A percentile compares a stretch with the other conserved stretches of the same genome.
Evolutionary conservation across 2,329 filamentous ascomycete species (phyloP).

Genomic region (Sphaceloma murrayae): DNA sequence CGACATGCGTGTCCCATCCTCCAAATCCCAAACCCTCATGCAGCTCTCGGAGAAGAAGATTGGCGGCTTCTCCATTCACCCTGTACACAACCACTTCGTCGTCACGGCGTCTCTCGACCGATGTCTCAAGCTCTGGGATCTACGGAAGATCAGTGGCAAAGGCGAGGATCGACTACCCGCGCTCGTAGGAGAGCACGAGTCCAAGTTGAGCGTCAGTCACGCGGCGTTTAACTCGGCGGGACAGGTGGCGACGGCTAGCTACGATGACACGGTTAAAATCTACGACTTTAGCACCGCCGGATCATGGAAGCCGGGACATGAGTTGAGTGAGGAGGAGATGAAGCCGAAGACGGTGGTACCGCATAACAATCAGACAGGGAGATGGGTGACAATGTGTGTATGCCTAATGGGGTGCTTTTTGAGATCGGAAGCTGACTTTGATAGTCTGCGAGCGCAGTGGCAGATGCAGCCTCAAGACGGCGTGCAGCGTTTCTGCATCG

Average conservation of each 20-base stretch:
- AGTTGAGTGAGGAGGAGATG: conserved; percentile 54
- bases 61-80: conserved; percentile 81
- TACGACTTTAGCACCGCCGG: conserved; percentile 55
- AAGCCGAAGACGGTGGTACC: conserved; percentile 57
- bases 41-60: conserved; percentile 85
- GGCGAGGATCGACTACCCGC: conserved; percentile 51
- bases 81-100: conserved; percentile 67
- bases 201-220: conserved; percentile 78
- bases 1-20: conserved; percentile 56
- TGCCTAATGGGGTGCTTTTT: conserved; percentile 24
- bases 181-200: conserved; percentile 71
- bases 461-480: conserved; percentile 68
- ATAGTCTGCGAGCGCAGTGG: conserved; percentile 74
- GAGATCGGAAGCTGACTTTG: neutral
- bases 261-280: conserved; percentile 92
- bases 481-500: conserved; percentile 81
- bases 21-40: conserved; percentile 55
- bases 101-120: conserved; percentile 86
- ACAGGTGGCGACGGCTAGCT: conserved; percentile 81
- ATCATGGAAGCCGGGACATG: conserved; percentile 37
- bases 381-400: conserved; percentile 78
- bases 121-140: conserved; percentile 84
- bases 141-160: conserved; percentile 64
- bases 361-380: conserved; percentile 93
- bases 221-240: conserved; percentile 81